Conservation (phyloP, 1,284 basidiomycete species). For the Cronartium ribicola region DNA sequence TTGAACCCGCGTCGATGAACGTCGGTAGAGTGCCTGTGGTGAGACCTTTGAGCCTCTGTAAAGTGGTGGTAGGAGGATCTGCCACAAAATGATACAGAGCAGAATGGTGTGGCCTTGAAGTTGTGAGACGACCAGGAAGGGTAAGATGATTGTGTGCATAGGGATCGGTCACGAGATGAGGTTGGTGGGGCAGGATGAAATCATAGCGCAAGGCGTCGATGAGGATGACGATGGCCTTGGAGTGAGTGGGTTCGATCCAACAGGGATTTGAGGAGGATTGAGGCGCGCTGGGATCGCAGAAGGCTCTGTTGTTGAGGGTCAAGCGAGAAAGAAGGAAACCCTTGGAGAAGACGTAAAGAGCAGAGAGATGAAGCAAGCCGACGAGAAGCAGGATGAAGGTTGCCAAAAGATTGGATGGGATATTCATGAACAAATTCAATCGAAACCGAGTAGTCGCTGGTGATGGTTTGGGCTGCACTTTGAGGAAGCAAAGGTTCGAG, state of each 20-base stretch:
- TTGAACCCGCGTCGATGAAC: constrained; percentile 86
- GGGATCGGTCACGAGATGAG: constrained; percentile 60
- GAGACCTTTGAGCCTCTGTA: constrained; percentile 90
- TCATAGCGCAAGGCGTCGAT: constrained; percentile 94
- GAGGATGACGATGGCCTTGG: constrained; percentile 74
- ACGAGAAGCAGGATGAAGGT: constrained; percentile 59
- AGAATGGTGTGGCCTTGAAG: constrained; percentile 63
- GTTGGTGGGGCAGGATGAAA: constrained; percentile 68
- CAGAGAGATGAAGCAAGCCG: constrained; percentile 55
- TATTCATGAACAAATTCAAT: neutral
- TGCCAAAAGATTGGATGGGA: neutral
- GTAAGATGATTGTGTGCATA: constrained; percentile 78
- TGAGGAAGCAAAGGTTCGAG: neutral
- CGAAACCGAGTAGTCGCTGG: neutral
- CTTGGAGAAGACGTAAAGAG: constrained; percentile 67
- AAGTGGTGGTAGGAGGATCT: constrained; percentile 91
- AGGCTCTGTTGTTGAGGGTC: constrained; percentile 59
- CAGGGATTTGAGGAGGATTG: constrained; percentile 53
- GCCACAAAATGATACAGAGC: constrained; percentile 83
- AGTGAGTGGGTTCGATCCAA: constrained; percentile 62
- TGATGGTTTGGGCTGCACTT: neutral
- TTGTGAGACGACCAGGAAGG: constrained; percentile 68
- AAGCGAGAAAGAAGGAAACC: constrained; percentile 83
- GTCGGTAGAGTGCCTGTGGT: constrained; percentile 95
- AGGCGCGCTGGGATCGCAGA: constrained; percentile 57